Percentiles rank a stretch among this genome's conserved stretches.
Evolutionary conservation across 1,284 basidiomycete species (phyloP).

Genomic region (Trichosporon asahii): DNA sequence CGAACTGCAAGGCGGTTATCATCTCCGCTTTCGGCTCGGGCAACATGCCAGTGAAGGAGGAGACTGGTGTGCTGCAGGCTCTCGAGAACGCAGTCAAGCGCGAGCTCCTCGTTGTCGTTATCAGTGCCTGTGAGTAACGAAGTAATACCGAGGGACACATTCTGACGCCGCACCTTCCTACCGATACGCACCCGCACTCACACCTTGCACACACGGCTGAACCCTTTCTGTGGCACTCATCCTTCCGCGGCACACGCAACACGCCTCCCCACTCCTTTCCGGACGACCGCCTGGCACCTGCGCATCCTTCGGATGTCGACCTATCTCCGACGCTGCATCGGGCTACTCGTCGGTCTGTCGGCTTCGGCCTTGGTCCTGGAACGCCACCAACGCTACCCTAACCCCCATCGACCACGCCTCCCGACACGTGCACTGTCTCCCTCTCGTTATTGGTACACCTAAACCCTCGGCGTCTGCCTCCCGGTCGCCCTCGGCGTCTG

Average conservation of each 20-base stretch:
- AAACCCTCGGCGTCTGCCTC: too few relatives aligned
- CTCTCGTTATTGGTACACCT: neutral
- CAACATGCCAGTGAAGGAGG: slow-evolving; percentile 42
- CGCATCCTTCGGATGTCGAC: neutral
- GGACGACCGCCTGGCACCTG: too few relatives aligned
- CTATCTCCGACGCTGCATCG: neutral
- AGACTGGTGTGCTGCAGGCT: slow-evolving; percentile 38
- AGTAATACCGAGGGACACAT: neutral
- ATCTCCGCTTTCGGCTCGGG: slow-evolving; percentile 46
- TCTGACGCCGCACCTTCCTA: neutral
- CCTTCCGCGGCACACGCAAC: neutral
- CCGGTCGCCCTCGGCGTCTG: neutral
- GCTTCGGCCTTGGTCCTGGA: neutral
- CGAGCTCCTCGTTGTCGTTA: slow-evolving; percentile 49
- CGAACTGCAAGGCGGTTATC: slow-evolving; percentile 45
- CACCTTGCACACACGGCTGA: neutral
- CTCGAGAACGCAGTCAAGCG: slow-evolving; percentile 39
- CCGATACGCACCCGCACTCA: neutral
- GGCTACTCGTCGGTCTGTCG: neutral
- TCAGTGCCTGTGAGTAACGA: slow-evolving; percentile 41
- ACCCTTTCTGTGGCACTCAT: neutral
- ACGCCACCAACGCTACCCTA: too few relatives aligned
- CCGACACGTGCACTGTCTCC: neutral
- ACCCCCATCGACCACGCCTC: neutral
- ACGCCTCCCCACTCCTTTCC: neutral